These are phyloP conservation scores for Porcisia deanei DNA, from an alignment of 208 protist genomes.

Conservation along the genomic window DNA sequence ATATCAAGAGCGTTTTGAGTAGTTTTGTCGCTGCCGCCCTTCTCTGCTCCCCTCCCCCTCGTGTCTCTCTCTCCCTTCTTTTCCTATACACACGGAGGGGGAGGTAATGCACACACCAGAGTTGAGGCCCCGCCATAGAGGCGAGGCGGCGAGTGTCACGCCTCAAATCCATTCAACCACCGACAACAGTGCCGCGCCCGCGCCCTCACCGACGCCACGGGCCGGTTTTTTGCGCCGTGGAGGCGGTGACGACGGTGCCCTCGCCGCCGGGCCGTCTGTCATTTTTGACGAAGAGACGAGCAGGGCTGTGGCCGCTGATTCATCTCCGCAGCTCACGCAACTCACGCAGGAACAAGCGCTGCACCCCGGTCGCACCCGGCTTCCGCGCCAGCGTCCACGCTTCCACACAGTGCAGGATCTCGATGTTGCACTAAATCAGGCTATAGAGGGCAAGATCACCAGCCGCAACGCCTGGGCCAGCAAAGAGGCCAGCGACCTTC, in stretches of 20 bases:
- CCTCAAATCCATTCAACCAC: slow-evolving; percentile 3
- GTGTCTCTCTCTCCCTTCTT: neutral
- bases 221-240: slow-evolving; percentile 24
- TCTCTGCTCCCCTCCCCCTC: neutral
- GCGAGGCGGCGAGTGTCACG: slow-evolving; percentile 9
- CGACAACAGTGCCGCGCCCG: neutral
- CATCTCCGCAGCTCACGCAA: slow-evolving; percentile 48
- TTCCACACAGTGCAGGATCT: slow-evolving; percentile 87
- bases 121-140: slow-evolving; percentile 12
- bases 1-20: no score
- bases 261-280: slow-evolving; percentile 58
- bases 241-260: slow-evolving; percentile 13
- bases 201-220: slow-evolving; percentile 9
- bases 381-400: slow-evolving; percentile 71
- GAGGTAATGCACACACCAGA: slow-evolving; percentile 27
- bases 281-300: slow-evolving; percentile 56
- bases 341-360: slow-evolving; percentile 22
- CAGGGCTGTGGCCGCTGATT: slow-evolving; percentile 16
- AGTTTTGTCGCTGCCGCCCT: neutral
- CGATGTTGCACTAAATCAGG: slow-evolving; percentile 83
- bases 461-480: slow-evolving; percentile 89
- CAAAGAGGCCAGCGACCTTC: slow-evolving; percentile 86
- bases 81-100: neutral
- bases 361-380: slow-evolving; percentile 8
- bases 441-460: slow-evolving; percentile 91